Base-by-base conservation (phyloP, 2,329 filamentous ascomycete species). In the Colletotrichum sp. region DNA sequence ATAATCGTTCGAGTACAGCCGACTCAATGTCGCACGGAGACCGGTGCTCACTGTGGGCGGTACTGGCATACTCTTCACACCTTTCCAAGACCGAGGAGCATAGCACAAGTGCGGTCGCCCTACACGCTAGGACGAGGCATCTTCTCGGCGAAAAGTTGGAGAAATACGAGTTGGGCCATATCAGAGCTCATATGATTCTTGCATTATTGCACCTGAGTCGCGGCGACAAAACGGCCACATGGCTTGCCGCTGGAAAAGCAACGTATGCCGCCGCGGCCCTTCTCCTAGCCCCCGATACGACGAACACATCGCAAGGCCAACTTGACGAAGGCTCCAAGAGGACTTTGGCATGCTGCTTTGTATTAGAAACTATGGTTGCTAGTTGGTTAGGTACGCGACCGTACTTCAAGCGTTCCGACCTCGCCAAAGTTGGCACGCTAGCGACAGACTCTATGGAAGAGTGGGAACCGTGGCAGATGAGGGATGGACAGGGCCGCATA, bases 361-460 rank as follows among this genome's bases (percentile, higher is more conserved):
- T 72, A 2, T 48, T 77, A 1, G 75, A 77, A 59, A 72, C 72
- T 6, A 34, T 77, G 8, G 32, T 77, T 5, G 61, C 72, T 6
- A 39, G 28, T n/a, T 69, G 36, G 64, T 7, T 72, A 21, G 72
- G 57, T 15, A 16, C n/a, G 16, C 72, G 72, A 1, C 72, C 75
- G 10, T 68, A 73, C 30, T 67, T 61, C 64, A 36, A 67, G 7
- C 28, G 28, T 4, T 36, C 63, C 2, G 64, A 73, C 6, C 32
- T 67, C 6, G 7, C 3, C 12, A 16, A 52, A 18, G 12, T 61
- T 16, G 71, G 71, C 2, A 9, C 21, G 5, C 55, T 73, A 15
- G 21, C 28, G 12, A 73, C 55, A n/a, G 71, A 67, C 15, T 52
- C 52, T 6, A 68, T 61, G 32, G 64, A 73, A 26, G 71, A 73